Evolutionary conservation across 345 rosid species (phyloP), one percentile per base, ranked within the genome.

Genomic region (Passiflora organensis): DNA sequence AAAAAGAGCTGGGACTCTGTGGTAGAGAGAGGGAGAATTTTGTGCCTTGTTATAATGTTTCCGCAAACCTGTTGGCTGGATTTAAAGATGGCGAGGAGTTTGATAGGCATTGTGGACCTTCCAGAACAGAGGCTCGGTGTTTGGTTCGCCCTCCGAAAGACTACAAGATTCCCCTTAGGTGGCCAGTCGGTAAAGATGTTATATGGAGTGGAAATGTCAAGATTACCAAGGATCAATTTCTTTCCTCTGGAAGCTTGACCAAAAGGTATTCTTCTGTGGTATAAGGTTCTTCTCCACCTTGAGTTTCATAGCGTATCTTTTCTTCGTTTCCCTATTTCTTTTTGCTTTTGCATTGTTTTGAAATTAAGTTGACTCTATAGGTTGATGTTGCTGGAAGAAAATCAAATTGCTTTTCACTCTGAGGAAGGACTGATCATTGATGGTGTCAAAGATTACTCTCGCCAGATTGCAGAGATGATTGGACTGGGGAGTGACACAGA

Each of bases 171-270:
- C 96, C 99, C 28, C 75, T 89, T 41, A 77, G 88, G 58, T 93
- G 99, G 99, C 99, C 99, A 5, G 73, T 79, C 63, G 97, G 96
- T 64, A 79, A 82, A 73, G 97, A 94, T 74, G 87, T 89, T 52
- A 94, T 94, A 72, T 94, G 99, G 97, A 89, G 82, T 58, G 96
- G 80, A 60, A 94, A 94, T 65, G 88, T 94, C 62, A 87, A 87
- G 88, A 83, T 94, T 49, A 85, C 86, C 14, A 85, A 87, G 65
- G 99, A 94, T 45, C 99, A 89, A 60, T 94, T 94, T 78, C 99
- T 94, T 78, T 84, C 95, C 0, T 94, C 97, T 41, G 97, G 99
- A 72, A 87, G 91, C 68, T 70, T 94, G 83, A 94, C 99, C 28
- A 93, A 91, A 46, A 86, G 97, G 99, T n/a, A n/a, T n/a, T n/a